A percentile compares a stretch with the other conserved stretches of the same genome.
These are phyloP conservation scores for Lasiodiplodia hormozganensis DNA, from an alignment of 2,329 filamentous ascomycete genomes.

Conservation along the genomic window DNA sequence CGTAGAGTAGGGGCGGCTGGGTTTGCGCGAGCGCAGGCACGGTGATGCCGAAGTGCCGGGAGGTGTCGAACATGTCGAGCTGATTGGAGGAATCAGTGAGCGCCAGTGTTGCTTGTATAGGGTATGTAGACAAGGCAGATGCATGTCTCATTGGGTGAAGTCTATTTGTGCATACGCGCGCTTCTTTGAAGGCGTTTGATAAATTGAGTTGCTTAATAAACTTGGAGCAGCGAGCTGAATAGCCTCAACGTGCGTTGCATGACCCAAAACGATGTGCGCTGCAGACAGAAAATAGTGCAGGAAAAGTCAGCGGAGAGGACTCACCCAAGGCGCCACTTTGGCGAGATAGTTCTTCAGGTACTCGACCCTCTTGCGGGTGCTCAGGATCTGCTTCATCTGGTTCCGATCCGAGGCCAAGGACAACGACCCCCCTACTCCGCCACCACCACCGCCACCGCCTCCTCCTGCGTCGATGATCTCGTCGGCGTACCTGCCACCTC, in stretches of 20 bases:
- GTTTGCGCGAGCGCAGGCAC: conserved; percentile 56
- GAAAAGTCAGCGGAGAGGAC: conserved; percentile 2
- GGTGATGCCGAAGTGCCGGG: conserved; percentile 56
- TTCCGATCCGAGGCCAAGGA: conserved; percentile 10
- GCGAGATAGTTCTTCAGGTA: conserved; percentile 42
- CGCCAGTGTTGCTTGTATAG: neutral
- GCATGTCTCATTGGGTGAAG: neutral
- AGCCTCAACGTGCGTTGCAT: neutral
- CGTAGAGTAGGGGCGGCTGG: conserved; percentile 55
- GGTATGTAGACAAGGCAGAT: neutral
- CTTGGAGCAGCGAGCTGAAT: neutral
- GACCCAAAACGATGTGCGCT: neutral
- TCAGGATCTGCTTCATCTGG: conserved; percentile 36
- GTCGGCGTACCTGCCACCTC: conserved; percentile 10
- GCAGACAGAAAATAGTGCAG: neutral
- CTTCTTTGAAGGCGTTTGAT: neutral
- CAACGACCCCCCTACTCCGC: neutral
- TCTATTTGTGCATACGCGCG: neutral
- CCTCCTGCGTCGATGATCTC: conserved; percentile 8
- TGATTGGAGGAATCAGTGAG: conserved; percentile 27
- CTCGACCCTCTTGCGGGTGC: conserved; percentile 36
- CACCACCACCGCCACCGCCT: neutral
- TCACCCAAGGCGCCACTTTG: conserved; percentile 40
- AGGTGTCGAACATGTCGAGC: conserved; percentile 62
- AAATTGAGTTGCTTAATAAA: neutral